These are phyloP conservation scores for Ascodesmis nigricans DNA, from an alignment of 495 filamentous ascomycete genomes.

Conservation along the genomic window DNA sequence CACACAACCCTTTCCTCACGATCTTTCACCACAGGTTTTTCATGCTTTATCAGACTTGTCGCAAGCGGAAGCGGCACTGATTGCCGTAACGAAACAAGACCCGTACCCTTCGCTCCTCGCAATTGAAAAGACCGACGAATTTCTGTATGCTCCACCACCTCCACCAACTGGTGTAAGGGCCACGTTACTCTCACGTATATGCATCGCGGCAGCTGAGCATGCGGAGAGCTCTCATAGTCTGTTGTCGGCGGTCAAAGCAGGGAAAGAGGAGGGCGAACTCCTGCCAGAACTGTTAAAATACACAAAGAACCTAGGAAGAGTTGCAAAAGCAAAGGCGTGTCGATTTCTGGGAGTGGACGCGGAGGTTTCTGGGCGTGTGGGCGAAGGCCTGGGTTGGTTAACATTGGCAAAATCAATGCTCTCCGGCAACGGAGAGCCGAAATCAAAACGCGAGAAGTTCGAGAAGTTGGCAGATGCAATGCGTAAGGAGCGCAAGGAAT, in stretches of 20 bases:
- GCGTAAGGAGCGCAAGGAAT: conserved; percentile 40
- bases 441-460: conserved; percentile 35
- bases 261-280: conserved; percentile 26
- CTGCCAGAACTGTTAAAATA: conserved; percentile 48
- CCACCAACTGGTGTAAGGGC: conserved; percentile 38
- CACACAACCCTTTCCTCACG: conserved; percentile 21
- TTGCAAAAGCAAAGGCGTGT: conserved; percentile 59
- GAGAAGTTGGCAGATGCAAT: conserved; percentile 45
- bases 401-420: conserved; percentile 13
- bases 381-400: conserved; percentile 68
- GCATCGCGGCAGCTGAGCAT: conserved; percentile 53
- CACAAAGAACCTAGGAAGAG: conserved; percentile 45
- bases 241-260: conserved; percentile 3
- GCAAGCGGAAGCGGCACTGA: conserved; percentile 66
- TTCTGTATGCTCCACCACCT: conserved; percentile 15
- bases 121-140: conserved; percentile 6
- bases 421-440: conserved; percentile 16
- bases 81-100: conserved; percentile 81
- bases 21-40: conserved; percentile 44
- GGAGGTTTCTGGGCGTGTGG: conserved; percentile 56
- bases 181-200: conserved; percentile 65
- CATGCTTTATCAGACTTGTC: conserved; percentile 50
- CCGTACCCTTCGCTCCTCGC: conserved; percentile 45
- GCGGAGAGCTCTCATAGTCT: conserved; percentile 32
- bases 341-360: conserved; percentile 80